A percentile compares a stretch with the other conserved stretches of the same genome.
Conservation (phyloP, 1,139 yeast species). For the Zygosaccharomyces sapae region DNA sequence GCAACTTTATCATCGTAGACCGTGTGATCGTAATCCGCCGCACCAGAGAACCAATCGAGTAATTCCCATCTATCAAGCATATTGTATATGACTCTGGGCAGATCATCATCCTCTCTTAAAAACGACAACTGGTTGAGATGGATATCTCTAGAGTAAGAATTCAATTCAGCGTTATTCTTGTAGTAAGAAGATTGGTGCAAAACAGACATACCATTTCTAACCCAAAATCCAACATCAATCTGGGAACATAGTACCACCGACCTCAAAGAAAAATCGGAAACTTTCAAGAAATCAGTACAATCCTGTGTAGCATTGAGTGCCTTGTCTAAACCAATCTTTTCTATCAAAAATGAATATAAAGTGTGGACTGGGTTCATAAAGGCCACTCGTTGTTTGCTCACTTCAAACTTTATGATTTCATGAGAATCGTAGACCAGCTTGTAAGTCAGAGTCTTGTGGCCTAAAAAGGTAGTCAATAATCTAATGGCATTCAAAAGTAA, state of each 20-base stretch:
- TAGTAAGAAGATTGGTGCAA: conserved; percentile 45
- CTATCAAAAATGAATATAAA: conserved; percentile 38
- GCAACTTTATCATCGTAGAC: conserved; percentile 56
- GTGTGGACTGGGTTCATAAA: conserved; percentile 59
- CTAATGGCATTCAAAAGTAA: conserved; percentile 37
- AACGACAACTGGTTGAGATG: conserved; percentile 57
- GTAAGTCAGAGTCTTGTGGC: conserved; percentile 26
- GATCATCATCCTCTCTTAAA: conserved; percentile 43
- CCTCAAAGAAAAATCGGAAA: conserved; percentile 56
- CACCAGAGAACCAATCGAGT: conserved; percentile 47
- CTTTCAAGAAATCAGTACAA: conserved; percentile 38
- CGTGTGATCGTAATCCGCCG: conserved; percentile 40
- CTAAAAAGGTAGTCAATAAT: conserved; percentile 36
- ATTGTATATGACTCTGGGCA: conserved; percentile 42
- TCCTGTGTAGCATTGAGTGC: conserved; percentile 21
- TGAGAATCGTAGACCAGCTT: conserved; percentile 28
- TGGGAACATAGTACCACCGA: conserved; percentile 56
- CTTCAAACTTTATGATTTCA: conserved; percentile 39
- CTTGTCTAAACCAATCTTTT: conserved; percentile 25
- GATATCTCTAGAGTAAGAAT: conserved; percentile 48
- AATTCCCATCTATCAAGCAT: conserved; percentile 63
- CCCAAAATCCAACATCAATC: conserved; percentile 58
- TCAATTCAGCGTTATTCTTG: conserved; percentile 35
- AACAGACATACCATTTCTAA: conserved; percentile 55
- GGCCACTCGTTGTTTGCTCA: conserved; percentile 49